Percentiles rank a stretch among this genome's conserved stretches.
These are phyloP conservation scores for Carex cristatella DNA, from an alignment of 176 grass and related monocot species.

Conservation along the genomic window DNA sequence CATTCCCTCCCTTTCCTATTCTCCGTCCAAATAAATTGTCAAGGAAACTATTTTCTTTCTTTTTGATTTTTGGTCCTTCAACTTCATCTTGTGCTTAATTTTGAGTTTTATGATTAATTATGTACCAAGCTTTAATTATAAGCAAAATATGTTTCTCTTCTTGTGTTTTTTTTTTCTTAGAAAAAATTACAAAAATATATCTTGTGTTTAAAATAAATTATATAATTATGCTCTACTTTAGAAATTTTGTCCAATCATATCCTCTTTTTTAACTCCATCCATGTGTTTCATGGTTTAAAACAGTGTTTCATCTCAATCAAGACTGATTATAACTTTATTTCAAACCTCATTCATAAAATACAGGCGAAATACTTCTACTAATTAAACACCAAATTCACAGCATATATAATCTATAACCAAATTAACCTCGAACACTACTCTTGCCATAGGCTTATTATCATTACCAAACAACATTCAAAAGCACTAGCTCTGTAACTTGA, in stretches of 20 bases:
- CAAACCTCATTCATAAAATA: not conserved
- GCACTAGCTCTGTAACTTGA: too few species aligned
- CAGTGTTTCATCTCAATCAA: not conserved
- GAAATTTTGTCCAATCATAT: too few species aligned
- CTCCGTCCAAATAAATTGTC: too few species aligned
- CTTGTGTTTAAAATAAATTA: too few species aligned
- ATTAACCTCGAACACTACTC: not conserved
- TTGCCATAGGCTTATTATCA: slow-evolving; percentile 4
- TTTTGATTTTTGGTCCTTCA: not conserved
- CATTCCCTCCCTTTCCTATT: not conserved
- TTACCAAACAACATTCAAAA: not conserved
- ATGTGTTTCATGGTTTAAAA: not conserved
- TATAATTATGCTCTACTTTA: too few species aligned
- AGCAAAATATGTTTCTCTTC: too few species aligned
- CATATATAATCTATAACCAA: not conserved
- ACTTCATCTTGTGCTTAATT: not conserved
- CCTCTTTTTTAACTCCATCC: too few species aligned
- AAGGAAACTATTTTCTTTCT: not conserved
- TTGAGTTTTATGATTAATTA: not conserved
- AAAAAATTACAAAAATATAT: too few species aligned
- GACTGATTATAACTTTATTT: not conserved
- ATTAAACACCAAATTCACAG: not conserved
- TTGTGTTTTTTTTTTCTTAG: too few species aligned
- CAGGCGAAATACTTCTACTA: not conserved
- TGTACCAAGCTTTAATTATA: not conserved